phyloP scores from a whole-genome alignment of 192 early-diverging fungal species.

The Coemansia javaensis region DNA sequence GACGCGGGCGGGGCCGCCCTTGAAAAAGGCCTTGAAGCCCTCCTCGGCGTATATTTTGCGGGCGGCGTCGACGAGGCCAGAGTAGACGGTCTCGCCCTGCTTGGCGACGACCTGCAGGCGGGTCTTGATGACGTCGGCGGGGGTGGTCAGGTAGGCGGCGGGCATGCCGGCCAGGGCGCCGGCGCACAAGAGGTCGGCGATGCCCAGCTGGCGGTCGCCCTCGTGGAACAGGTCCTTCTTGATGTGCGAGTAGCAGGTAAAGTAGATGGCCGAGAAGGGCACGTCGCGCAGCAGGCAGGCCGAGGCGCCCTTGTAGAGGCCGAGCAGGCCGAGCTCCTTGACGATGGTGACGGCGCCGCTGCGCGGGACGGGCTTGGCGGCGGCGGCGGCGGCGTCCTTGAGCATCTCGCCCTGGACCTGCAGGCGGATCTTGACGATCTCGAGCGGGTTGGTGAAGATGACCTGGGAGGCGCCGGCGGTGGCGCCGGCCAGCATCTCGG shows the following conservation, averaged over 20 bases:
- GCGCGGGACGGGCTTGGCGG: slow-evolving; percentile 43
- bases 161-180: slow-evolving; percentile 93
- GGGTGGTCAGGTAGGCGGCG: slow-evolving; percentile 95
- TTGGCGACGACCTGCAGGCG: slow-evolving; percentile 90
- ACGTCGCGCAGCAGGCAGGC: slow-evolving; percentile 94
- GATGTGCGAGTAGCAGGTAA: slow-evolving; percentile 94
- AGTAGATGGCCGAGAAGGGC: slow-evolving; percentile 97
- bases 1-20: slow-evolving; percentile 91
- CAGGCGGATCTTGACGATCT: slow-evolving; percentile 98
- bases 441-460: slow-evolving; percentile 94
- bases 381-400: slow-evolving; percentile 39
- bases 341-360: slow-evolving; percentile 84
- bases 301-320: slow-evolving; percentile 89
- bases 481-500: slow-evolving; percentile 83
- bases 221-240: slow-evolving; percentile 91
- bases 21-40: slow-evolving; percentile 94
- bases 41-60: slow-evolving; percentile 86
- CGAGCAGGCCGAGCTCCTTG: slow-evolving; percentile 81
- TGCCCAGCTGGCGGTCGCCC: slow-evolving; percentile 64
- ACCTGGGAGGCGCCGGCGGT: slow-evolving; percentile 83
- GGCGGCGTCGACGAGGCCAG: slow-evolving; percentile 79
- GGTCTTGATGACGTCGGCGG: slow-evolving; percentile 98
- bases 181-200: slow-evolving; percentile 64
- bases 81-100: slow-evolving; percentile 82
- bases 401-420: slow-evolving; percentile 79